Conservation (phyloP, 768 basidiomycete genomes). For the Pilatotrama ljubarskyi region DNA sequence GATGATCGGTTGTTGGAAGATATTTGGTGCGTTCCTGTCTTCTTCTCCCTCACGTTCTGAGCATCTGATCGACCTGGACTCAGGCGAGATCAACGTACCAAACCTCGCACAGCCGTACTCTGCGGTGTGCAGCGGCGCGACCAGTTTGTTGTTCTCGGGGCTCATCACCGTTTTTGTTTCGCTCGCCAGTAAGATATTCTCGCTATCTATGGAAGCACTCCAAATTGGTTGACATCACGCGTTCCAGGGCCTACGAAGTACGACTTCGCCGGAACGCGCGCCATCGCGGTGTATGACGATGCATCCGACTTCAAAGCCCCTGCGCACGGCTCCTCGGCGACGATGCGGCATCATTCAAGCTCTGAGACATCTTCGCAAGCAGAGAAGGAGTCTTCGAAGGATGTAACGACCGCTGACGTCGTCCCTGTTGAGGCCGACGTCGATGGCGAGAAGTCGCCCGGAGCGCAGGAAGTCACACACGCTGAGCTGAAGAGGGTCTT, state of each 20-base stretch:
- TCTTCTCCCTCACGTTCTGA: neutral
- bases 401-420: neutral
- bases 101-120: slow-evolving; percentile 38
- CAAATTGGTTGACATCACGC: neutral
- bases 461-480: neutral
- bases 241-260: slow-evolving; percentile 31
- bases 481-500: slow-evolving; percentile 28
- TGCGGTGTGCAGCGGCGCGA: slow-evolving; percentile 36
- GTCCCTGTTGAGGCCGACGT: neutral
- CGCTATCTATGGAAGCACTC: neutral
- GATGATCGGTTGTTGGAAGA: slow-evolving; percentile 54
- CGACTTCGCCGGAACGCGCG: slow-evolving; percentile 36
- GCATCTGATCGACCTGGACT: neutral
- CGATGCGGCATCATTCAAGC: neutral
- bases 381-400: slow-evolving; percentile 14
- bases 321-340: neutral
- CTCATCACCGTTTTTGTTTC: slow-evolving; percentile 34
- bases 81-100: slow-evolving; percentile 35
- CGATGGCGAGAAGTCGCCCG: neutral
- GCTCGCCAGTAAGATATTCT: slow-evolving; percentile 24
- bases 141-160: slow-evolving; percentile 34
- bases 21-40: slow-evolving; percentile 36
- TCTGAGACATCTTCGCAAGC: neutral
- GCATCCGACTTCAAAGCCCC: neutral
- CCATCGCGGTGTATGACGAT: slow-evolving; percentile 32